A percentile compares a stretch with the other conserved stretches of the same genome.
phyloP scores from a whole-genome alignment of 2,329 filamentous ascomycete species.

The Fusarium verticillioides region DNA sequence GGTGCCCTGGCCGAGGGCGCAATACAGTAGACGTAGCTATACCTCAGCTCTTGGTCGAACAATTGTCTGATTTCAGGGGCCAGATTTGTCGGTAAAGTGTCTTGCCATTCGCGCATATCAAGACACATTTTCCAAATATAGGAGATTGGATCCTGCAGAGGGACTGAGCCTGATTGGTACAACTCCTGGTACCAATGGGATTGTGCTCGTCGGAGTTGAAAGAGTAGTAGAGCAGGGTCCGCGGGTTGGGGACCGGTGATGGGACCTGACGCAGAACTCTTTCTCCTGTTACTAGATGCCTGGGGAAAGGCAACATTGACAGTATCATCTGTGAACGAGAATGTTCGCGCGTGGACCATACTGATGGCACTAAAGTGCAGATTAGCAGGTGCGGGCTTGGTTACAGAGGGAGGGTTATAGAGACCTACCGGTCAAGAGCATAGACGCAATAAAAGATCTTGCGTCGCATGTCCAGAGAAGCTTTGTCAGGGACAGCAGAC shows the following conservation, averaged over 20 bases:
- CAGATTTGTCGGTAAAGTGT: slow-evolving; percentile 75
- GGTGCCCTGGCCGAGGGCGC: slow-evolving; percentile 82
- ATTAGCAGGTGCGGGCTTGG: slow-evolving; percentile 29
- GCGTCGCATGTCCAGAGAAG: slow-evolving; percentile 79
- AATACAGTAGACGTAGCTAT: slow-evolving; percentile 90
- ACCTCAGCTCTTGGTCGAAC: slow-evolving; percentile 89
- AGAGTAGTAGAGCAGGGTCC: slow-evolving; percentile 79
- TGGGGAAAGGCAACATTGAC: slow-evolving; percentile 82
- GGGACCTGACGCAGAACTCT: slow-evolving; percentile 55
- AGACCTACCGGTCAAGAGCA: slow-evolving; percentile 81
- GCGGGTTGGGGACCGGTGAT: slow-evolving; percentile 62
- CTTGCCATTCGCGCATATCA: slow-evolving; percentile 83
- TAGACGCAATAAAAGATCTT: slow-evolving; percentile 93
- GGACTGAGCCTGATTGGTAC: slow-evolving; percentile 79
- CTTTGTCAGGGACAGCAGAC: slow-evolving; percentile 73
- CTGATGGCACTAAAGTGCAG: slow-evolving; percentile 75
- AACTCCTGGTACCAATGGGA: slow-evolving; percentile 91
- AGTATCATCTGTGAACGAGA: slow-evolving; percentile 93
- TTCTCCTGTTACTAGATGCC: slow-evolving; percentile 55
- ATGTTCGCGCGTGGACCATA: slow-evolving; percentile 86
- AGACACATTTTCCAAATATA: slow-evolving; percentile 82
- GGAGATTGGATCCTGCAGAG: slow-evolving; percentile 73
- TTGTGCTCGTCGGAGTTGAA: slow-evolving; percentile 85
- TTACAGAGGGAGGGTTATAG: background rate
- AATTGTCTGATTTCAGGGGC: slow-evolving; percentile 75